Evolutionary conservation across 768 basidiomycete species (phyloP).

Genomic region (Trametes maxima): DNA sequence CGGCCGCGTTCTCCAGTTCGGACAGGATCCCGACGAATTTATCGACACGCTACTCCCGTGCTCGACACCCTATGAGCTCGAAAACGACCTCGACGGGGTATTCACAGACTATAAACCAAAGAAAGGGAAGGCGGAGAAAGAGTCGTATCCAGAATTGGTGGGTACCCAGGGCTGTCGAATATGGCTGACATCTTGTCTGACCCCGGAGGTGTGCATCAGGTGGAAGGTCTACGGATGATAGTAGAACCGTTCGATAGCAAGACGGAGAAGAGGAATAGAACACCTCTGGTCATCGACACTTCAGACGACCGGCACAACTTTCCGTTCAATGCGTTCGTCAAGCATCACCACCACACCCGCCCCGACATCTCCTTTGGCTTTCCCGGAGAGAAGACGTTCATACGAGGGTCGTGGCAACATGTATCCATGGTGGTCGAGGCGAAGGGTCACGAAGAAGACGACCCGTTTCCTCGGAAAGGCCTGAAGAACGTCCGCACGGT

Average conservation of each 20-base stretch:
- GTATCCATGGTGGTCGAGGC: constrained; percentile 11
- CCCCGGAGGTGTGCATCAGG: not conserved
- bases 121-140: not conserved
- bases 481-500: not conserved
- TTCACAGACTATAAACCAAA: not conserved
- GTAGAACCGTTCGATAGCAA: not conserved
- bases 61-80: not conserved
- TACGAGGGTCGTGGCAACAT: not conserved
- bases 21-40: not conserved
- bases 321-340: not conserved
- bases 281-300: not conserved
- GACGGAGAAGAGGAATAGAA: not conserved
- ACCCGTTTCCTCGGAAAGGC: not conserved
- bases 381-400: not conserved
- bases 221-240: not conserved
- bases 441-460: not conserved
- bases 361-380: constrained; percentile 5
- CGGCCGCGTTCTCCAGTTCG: not conserved
- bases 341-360: not conserved
- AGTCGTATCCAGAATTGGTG: not conserved
- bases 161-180: not conserved
- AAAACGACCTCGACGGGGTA: not conserved
- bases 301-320: not conserved
- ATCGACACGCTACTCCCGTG: constrained; percentile 2
- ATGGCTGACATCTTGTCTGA: not conserved